Base-by-base conservation (phyloP, 2,329 filamentous ascomycete genomes). In the Hypoxylon sp. region DNA sequence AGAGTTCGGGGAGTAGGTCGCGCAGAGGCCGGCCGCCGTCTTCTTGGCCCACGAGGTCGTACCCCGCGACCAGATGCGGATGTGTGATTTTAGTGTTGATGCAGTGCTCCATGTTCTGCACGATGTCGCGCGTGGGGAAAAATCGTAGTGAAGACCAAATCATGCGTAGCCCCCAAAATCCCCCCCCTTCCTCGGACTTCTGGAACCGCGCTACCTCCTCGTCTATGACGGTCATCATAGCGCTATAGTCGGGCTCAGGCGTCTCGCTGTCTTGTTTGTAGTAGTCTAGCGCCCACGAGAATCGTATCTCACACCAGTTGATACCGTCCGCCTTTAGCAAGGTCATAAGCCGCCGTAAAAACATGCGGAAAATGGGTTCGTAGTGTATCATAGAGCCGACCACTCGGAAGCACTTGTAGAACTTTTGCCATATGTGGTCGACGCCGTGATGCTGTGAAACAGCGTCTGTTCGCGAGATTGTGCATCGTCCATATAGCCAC, bases 1-100 rank as follows among this genome's bases (percentile, higher is more conserved):
- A 95, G 0, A 98, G 83, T 75, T 97, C 89, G 0, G 94, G 94
- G 0, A 95, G 86, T 3, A 97, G 82, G 72, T 96, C 92, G 31
- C 87, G 85, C 26, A 98, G 87, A 0, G 94, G 86, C 11, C 92
- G 88, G 0, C 94, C 94, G 0, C 86, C 79, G 76, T 97, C 92
- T 82, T 98, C 95, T 79, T 95, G 92, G 0, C 94, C 94, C 4
- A 97, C 94, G 9, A 98, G 82, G 79, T 98, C 95, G 80, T 94
- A 98, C 10, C 95, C 95, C 26, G 92, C 90, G 73, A 98, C 89
- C 6, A 97, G 84, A 54, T 94, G 85, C 0, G 95, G 93, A 77
- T 91, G 94, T 33, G 88, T 86, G 60, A 92, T 82, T 81, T 98
- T 98, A 73, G 92, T 91, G 3, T 88, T 85, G 73, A 98, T 93